A percentile compares a stretch with the other conserved stretches of the same genome.
phyloP scores from a whole-genome alignment of 768 basidiomycete genomes.

The Epithele typhae region DNA sequence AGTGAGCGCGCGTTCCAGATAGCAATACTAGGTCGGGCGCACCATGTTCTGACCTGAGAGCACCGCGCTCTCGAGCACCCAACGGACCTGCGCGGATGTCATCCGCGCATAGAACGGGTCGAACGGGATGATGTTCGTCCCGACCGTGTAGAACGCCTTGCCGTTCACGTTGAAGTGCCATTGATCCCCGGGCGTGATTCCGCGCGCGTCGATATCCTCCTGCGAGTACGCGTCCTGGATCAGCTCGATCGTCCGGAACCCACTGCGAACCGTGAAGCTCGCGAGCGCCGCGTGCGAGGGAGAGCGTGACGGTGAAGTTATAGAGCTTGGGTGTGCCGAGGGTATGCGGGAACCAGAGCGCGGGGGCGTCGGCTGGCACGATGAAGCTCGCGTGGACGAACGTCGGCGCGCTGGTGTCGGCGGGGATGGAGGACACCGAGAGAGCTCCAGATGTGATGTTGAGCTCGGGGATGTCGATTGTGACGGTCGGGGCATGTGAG shows the following conservation, averaged over 20 bases:
- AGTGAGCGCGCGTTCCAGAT: no score
- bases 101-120: slow-evolving; percentile 55
- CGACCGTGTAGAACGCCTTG: slow-evolving; percentile 48
- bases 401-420: slow-evolving; percentile 26
- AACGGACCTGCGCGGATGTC: slow-evolving; percentile 44
- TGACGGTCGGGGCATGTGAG: slow-evolving; percentile 32
- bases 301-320: slow-evolving; percentile 42
- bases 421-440: slow-evolving; percentile 18
- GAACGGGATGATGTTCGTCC: slow-evolving; percentile 58
- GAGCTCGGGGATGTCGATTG: slow-evolving; percentile 45
- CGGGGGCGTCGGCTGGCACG: slow-evolving; percentile 41
- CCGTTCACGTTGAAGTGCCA: slow-evolving; percentile 62
- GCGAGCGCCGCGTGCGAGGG: slow-evolving; percentile 18
- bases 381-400: slow-evolving; percentile 43
- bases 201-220: slow-evolving; percentile 38
- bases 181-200: slow-evolving; percentile 56
- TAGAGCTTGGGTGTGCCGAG: slow-evolving; percentile 53
- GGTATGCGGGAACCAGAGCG: slow-evolving; percentile 53
- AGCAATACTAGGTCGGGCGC: slow-evolving; percentile 2
- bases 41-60: slow-evolving; percentile 59
- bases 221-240: slow-evolving; percentile 44
- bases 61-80: slow-evolving; percentile 53
- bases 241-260: slow-evolving; percentile 55
- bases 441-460: slow-evolving; percentile 35
- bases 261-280: slow-evolving; percentile 42